phyloP scores from a whole-genome alignment of 78 protist genomes.

The Tieghemostelium lacteum region DNA sequence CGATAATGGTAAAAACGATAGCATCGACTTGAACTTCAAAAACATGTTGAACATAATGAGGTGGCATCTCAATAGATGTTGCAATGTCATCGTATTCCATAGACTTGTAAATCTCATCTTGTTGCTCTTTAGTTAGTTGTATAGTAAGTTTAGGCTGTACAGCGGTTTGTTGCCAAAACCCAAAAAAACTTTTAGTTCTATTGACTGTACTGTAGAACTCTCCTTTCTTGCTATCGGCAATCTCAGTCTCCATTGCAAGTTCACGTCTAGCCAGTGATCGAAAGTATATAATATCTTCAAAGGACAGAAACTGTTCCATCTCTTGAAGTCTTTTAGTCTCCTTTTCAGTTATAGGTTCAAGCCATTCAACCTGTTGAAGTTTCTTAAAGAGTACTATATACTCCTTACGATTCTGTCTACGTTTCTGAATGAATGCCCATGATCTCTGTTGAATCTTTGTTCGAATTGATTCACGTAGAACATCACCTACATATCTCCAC shows the following conservation, averaged over 20 bases:
- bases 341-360: conserved; percentile 47
- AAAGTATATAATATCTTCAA: conserved; percentile 72
- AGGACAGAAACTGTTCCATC: conserved; percentile 45
- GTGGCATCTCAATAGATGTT: conserved; percentile 67
- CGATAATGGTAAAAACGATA: conserved; percentile 34
- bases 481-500: conserved; percentile 66
- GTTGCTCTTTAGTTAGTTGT: conserved; percentile 74
- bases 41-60: conserved; percentile 36
- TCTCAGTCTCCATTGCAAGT: conserved; percentile 51
- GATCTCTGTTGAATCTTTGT: conserved; percentile 61
- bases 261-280: conserved; percentile 70
- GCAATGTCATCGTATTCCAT: conserved; percentile 76
- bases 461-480: conserved; percentile 52
- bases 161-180: neutral
- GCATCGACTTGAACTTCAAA: conserved; percentile 51
- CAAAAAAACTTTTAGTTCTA: conserved; percentile 15
- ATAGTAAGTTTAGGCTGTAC: conserved; percentile 23
- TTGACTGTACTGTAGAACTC: conserved; percentile 44
- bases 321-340: conserved; percentile 36
- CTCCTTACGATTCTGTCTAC: conserved; percentile 61
- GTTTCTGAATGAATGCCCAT: conserved; percentile 62
- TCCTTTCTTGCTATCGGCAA: conserved; percentile 61
- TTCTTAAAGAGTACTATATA: conserved; percentile 61
- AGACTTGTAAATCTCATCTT: conserved; percentile 59
- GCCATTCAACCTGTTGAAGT: conserved; percentile 62